Base-by-base conservation (phyloP, 441 rosid genomes). In the Eruca vesicaria region DNA sequence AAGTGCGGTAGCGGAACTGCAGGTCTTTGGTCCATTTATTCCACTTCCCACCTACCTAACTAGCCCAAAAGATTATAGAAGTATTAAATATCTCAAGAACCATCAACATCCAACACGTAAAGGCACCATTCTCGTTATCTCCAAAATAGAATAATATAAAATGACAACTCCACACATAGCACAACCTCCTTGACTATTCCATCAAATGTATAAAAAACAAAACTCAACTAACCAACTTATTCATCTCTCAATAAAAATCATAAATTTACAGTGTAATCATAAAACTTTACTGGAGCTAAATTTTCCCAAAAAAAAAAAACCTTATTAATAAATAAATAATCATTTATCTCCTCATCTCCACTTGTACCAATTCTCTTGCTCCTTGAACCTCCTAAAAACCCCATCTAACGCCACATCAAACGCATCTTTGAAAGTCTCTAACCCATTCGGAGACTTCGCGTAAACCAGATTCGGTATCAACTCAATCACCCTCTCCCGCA, bases 341-440 rank as follows among this genome's bases (percentile, higher is more conserved):
- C 55, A 38, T 55, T 28, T 57, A 2, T 14, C 14, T 69, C 3
- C 32, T 53, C 21, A 7, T 62, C 83, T 53, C 95, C 94, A 91
- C 80, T 86, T 93, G 73, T 76, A 89, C 84, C 90, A 80, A 76
- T 81, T 72, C 38, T 78, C 84, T 63, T 92, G 97, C 81, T 90
- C 92, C 74, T 84, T 87, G 79, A 89, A 82, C 79, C 97, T 88
- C 78, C 84, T 78, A 63, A 92, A 75, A 0, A 92, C 90, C 7
- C 92, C 94, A 72, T 92, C 97, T n/a, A 94, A 41, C n/a, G 97
- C 97, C 19, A 92, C 84, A 77, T 94, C 97, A 14, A 94, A 89
- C 2, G 98, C 97, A 41, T 94, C 98, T 72, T 84, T 92, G 10
- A 86, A 79, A 19, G 67, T 79, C 82, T 81, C 89, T 69, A 89